Conservation (phyloP, 805 yeast genomes). For the Zygotorulaspora danielsina region DNA sequence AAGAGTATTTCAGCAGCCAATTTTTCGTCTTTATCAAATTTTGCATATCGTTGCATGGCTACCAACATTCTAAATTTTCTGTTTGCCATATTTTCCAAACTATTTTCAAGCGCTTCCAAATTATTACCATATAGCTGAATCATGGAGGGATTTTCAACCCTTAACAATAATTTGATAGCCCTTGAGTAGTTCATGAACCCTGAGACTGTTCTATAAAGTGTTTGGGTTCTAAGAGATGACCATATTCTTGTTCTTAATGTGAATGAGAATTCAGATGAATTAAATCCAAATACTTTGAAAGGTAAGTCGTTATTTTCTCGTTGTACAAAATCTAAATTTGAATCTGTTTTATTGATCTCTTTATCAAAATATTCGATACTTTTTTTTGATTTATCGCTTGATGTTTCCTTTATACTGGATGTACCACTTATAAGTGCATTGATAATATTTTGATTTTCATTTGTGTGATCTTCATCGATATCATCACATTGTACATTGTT, state of each 20-base stretch:
- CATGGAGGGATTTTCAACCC: constrained; percentile 60
- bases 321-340: constrained; percentile 29
- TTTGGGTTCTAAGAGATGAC: constrained; percentile 83
- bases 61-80: constrained; percentile 77
- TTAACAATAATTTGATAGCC: constrained; percentile 65
- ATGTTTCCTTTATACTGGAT: background rate
- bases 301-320: constrained; percentile 59
- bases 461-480: constrained; percentile 35
- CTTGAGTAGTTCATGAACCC: constrained; percentile 77
- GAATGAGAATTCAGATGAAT: constrained; percentile 57
- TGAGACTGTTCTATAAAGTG: constrained; percentile 74
- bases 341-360: background rate
- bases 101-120: constrained; percentile 57
- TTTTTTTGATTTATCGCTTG: background rate
- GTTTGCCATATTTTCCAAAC: constrained; percentile 66
- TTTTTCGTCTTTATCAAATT: constrained; percentile 59
- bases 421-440: constrained; percentile 31
- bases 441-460: background rate
- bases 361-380: background rate
- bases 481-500: constrained; percentile 17
- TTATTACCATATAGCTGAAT: constrained; percentile 42
- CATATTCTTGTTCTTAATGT: constrained; percentile 73
- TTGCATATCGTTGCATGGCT: constrained; percentile 80
- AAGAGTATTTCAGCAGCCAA: constrained; percentile 64
- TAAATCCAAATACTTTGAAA: constrained; percentile 67